Evolutionary conservation across 2,329 filamentous ascomycete genomes (phyloP).

Genomic region (Diaporthe citrichinensis): DNA sequence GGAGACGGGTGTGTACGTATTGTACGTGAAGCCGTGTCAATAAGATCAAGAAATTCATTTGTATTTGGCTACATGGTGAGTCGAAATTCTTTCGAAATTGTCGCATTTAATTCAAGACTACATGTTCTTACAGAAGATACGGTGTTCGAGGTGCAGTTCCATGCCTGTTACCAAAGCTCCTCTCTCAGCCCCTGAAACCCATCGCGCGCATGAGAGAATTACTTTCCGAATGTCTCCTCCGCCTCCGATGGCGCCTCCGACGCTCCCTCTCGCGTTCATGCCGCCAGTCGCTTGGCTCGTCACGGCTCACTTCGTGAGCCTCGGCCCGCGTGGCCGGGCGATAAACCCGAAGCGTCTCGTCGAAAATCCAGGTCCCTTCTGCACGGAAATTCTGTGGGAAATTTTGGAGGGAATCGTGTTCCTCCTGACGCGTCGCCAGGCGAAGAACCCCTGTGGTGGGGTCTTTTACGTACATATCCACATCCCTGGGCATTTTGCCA

Average conservation of each 20-base stretch:
- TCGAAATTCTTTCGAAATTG: neutral
- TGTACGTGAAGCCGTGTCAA: no score
- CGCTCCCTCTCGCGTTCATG: neutral
- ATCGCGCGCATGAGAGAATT: neutral
- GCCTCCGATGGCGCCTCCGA: neutral
- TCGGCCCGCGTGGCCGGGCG: conserved; percentile 16
- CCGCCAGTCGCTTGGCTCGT: conserved; percentile 5
- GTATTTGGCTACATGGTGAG: neutral
- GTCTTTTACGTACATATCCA: conserved; percentile 17
- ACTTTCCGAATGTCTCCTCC: neutral
- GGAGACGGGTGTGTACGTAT: no score
- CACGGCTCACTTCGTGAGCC: neutral
- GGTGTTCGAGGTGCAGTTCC: neutral
- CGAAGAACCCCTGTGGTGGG: neutral
- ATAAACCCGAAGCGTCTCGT: neutral
- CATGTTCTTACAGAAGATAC: neutral
- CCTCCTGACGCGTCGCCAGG: conserved; percentile 19
- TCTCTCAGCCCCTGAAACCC: neutral
- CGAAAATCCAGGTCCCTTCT: conserved; percentile 2
- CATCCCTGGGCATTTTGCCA: neutral
- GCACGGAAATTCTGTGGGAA: neutral
- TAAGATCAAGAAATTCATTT: no score
- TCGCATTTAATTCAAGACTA: neutral
- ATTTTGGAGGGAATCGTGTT: neutral
- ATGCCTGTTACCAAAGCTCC: neutral